Conservation (phyloP, 768 basidiomycete genomes). For the Rhodocollybia butyracea region DNA sequence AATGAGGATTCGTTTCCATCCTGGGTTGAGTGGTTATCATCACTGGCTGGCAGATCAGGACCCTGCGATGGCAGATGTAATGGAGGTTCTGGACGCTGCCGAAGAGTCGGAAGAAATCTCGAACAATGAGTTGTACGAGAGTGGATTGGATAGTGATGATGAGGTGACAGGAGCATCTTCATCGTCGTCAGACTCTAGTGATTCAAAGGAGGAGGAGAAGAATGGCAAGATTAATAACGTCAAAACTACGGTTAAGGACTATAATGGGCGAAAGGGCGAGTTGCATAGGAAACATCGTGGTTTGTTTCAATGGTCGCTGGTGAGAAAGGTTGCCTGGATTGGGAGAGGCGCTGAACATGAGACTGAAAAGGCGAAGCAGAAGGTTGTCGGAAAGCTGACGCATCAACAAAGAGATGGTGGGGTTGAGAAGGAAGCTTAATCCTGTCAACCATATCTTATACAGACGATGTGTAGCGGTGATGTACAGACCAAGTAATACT, state of each 20-base stretch:
- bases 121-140: slow-evolving; percentile 7
- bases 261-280: slow-evolving; percentile 38
- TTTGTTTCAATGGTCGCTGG: slow-evolving; percentile 58
- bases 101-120: slow-evolving; percentile 29
- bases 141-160: slow-evolving; percentile 15
- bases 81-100: slow-evolving; percentile 41
- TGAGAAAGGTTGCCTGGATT: slow-evolving; percentile 54
- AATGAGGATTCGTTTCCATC: slow-evolving; percentile 36
- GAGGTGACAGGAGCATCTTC: slow-evolving; percentile 14
- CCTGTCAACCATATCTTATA: not conserved
- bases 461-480: not conserved
- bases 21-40: slow-evolving; percentile 42
- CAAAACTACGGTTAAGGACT: slow-evolving; percentile 35
- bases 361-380: slow-evolving; percentile 34
- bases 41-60: slow-evolving; percentile 31
- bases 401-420: slow-evolving; percentile 31
- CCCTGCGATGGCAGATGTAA: slow-evolving; percentile 33
- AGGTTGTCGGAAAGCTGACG: slow-evolving; percentile 34
- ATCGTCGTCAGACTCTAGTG: slow-evolving; percentile 14
- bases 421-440: slow-evolving; percentile 38
- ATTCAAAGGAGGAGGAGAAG: slow-evolving; percentile 17
- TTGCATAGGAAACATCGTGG: slow-evolving; percentile 55
- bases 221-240: slow-evolving; percentile 20
- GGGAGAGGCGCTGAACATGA: slow-evolving; percentile 48
- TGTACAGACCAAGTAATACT: too few relatives aligned